phyloP scores from a whole-genome alignment of 1,284 basidiomycete species.

The Coniophora puteana region DNA sequence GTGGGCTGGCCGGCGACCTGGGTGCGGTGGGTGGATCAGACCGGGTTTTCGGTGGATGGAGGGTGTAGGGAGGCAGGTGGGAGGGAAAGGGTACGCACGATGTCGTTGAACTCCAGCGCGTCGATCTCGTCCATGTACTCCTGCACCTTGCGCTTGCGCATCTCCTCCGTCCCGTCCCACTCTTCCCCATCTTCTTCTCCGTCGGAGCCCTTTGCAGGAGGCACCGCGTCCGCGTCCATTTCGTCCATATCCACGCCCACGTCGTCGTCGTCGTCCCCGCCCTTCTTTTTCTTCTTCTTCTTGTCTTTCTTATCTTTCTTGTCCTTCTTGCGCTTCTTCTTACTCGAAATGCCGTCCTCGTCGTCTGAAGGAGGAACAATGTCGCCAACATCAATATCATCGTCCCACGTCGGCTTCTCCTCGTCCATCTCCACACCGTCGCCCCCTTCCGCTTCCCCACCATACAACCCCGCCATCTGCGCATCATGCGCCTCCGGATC shows the following conservation, averaged over 20 bases:
- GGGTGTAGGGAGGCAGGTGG: neutral
- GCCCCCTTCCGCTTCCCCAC: too few species aligned
- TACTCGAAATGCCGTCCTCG: constrained; percentile 25
- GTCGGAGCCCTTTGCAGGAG: constrained; percentile 10
- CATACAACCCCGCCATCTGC: constrained; percentile 75
- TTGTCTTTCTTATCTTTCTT: too few species aligned
- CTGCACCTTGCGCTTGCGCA: constrained; percentile 77
- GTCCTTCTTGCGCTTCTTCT: constrained; percentile 50
- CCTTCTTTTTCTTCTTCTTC: constrained; percentile 49
- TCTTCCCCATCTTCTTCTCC: constrained; percentile 49
- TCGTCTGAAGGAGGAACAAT: constrained; percentile 47
- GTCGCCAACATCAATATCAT: constrained; percentile 81
- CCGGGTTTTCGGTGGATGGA: neutral
- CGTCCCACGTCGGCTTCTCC: constrained; percentile 85
- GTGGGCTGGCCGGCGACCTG: constrained; percentile 90
- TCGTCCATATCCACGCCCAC: constrained; percentile 60
- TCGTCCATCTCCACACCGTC: constrained; percentile 38
- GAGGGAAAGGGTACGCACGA: constrained; percentile 52
- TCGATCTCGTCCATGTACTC: constrained; percentile 91
- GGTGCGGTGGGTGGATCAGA: neutral
- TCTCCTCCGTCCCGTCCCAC: constrained; percentile 85
- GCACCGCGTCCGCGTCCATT: constrained; percentile 70
- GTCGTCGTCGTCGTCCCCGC: constrained; percentile 36
- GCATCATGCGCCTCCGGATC: constrained; percentile 75
- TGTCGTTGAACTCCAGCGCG: constrained; percentile 91